Evolutionary conservation across 2,329 filamentous ascomycete species (phyloP).

Genomic region (Diaporthe velutina): DNA sequence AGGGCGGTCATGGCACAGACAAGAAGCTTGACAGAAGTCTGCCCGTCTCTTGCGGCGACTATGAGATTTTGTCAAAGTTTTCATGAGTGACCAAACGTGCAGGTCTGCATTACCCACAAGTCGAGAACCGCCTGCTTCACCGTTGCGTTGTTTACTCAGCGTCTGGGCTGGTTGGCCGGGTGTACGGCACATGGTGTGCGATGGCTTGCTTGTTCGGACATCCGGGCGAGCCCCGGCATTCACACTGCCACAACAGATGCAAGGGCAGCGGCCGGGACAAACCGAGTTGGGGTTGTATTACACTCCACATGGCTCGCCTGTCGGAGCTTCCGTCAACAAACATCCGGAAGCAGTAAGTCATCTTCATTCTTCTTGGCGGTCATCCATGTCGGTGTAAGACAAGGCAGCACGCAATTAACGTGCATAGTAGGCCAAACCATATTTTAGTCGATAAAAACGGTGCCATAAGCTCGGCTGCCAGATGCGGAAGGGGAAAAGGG

Average conservation of each 20-base stretch:
- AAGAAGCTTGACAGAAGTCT: conserved; percentile 20
- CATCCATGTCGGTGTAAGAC: not conserved
- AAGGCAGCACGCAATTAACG: not conserved
- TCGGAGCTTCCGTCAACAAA: conserved; percentile 8
- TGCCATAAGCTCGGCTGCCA: not conserved
- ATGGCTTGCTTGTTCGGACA: conserved; percentile 1
- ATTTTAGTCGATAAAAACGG: not conserved
- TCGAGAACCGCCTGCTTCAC: not conserved
- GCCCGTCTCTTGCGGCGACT: not conserved
- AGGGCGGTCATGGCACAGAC: not conserved
- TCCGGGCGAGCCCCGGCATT: conserved; percentile 13
- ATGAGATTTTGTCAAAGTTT: not conserved
- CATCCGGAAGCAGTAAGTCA: not conserved
- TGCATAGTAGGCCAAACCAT: conserved; percentile 12
- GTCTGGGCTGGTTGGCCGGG: not conserved
- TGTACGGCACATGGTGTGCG: not conserved
- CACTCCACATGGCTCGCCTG: not conserved
- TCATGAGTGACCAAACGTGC: not conserved
- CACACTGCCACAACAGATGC: conserved; percentile 23
- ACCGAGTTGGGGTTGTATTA: not conserved
- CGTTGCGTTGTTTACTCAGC: not conserved
- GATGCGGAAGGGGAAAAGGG: conserved; percentile 7
- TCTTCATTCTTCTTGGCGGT: conserved; percentile 6
- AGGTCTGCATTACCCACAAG: not conserved
- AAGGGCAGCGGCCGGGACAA: not conserved